Conservation (phyloP, 441 rosid species). For the Erodium trifolium region DNA sequence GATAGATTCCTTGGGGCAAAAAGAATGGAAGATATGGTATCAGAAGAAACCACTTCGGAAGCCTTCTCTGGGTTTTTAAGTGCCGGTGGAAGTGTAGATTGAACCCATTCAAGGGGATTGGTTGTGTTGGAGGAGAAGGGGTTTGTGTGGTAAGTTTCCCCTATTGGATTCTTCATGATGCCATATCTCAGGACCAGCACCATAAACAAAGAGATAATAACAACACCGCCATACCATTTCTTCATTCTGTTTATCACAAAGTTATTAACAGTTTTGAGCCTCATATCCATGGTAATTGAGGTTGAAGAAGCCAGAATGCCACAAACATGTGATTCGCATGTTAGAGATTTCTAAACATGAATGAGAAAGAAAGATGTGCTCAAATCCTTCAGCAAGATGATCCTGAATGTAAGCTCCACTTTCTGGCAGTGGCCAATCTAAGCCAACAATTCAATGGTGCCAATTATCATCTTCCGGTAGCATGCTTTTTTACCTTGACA, state of each 20-base stretch:
- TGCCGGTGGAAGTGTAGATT: conserved; percentile 38
- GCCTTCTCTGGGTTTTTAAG: conserved; percentile 44
- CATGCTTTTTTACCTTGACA: conserved; percentile 14
- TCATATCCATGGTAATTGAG: conserved; percentile 17
- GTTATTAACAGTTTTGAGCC: conserved; percentile 17
- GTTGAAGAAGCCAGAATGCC: conserved; percentile 11
- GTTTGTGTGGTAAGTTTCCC: conserved; percentile 40
- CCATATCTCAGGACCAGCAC: conserved; percentile 58
- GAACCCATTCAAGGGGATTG: conserved; percentile 75
- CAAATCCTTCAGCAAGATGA: not conserved
- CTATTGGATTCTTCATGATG: conserved; percentile 50
- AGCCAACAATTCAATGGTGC: conserved; percentile 12
- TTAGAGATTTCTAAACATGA: not conserved
- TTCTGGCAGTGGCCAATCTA: conserved; percentile 11
- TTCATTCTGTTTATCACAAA: conserved; percentile 48
- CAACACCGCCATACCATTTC: conserved; percentile 68
- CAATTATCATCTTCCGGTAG: conserved; percentile 13
- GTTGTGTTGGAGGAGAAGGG: conserved; percentile 43
- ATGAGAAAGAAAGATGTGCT: conserved; percentile 9
- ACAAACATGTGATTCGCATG: conserved; percentile 15
- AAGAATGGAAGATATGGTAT: conserved; percentile 41
- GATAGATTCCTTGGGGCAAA: conserved; percentile 59
- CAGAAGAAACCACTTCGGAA: conserved; percentile 53
- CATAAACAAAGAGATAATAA: conserved; percentile 67
- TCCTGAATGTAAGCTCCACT: conserved; percentile 6